Percentiles rank a stretch among this genome's conserved stretches.
These are phyloP conservation scores for Glycine soja DNA, from an alignment of 306 rosid species.

Conservation along the genomic window DNA sequence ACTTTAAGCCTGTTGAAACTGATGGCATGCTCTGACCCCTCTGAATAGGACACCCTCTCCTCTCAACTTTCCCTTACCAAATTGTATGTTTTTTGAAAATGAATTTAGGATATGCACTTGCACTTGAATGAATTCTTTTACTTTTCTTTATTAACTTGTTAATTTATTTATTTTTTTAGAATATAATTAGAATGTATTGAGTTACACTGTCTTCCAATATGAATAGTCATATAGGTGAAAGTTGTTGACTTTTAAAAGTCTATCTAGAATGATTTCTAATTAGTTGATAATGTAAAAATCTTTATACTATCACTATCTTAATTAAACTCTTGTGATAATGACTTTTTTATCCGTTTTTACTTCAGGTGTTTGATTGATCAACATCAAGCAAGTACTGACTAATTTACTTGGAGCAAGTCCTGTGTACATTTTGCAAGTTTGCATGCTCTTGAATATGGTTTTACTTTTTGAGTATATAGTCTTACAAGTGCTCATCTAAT, in stretches of 20 bases:
- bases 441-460: constrained; percentile 10
- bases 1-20: constrained; percentile 10
- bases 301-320: background rate
- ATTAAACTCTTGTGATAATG: background rate
- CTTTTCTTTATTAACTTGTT: background rate
- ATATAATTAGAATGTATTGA: background rate
- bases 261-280: background rate
- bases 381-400: constrained; percentile 26
- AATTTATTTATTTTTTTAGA: background rate
- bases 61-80: constrained; percentile 1
- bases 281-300: background rate
- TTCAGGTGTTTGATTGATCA: constrained; percentile 49
- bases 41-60: background rate
- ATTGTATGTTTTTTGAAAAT: constrained; percentile 22
- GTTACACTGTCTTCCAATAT: background rate
- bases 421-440: constrained; percentile 10
- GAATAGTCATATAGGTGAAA: background rate
- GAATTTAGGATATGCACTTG: constrained; percentile 5
- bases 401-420: constrained; percentile 37
- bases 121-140: background rate
- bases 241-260: background rate
- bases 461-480: constrained; percentile 15
- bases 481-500: constrained; percentile 1
- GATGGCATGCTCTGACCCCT: background rate
- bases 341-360: background rate